Conservation (phyloP, 2,329 filamentous ascomycete species). For the Calonectria montana region DNA sequence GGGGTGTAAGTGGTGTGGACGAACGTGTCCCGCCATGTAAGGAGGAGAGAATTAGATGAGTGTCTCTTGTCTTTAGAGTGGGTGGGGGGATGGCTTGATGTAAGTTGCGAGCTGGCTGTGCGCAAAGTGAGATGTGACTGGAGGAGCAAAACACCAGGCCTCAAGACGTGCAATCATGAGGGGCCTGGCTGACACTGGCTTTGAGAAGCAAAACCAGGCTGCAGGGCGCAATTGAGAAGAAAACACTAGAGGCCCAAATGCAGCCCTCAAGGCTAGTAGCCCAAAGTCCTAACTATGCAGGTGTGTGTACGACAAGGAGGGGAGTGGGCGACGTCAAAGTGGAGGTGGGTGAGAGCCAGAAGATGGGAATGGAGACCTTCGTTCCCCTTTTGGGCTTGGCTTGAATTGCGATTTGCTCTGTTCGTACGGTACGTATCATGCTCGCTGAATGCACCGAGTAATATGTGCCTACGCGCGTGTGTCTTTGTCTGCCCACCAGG, state of each 20-base stretch:
- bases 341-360: not conserved
- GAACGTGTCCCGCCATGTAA: not conserved
- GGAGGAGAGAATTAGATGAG: slow-evolving; percentile 3
- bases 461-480: not conserved
- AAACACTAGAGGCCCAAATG: not conserved
- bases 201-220: slow-evolving; percentile 1
- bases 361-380: slow-evolving; percentile 8
- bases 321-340: slow-evolving; percentile 2
- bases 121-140: slow-evolving; percentile 1
- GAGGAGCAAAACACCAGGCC: not conserved
- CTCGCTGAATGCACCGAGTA: not conserved
- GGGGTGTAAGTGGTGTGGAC: slow-evolving; percentile 7
- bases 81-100: not conserved
- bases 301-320: not conserved
- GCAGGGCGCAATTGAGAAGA: not conserved
- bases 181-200: not conserved
- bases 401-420: slow-evolving; percentile 7
- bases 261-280: not conserved
- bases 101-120: not conserved
- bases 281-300: not conserved
- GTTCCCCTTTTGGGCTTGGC: slow-evolving; percentile 2
- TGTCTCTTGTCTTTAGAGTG: not conserved
- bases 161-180: not conserved
- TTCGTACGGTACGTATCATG: not conserved
- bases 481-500: not conserved